Conservation (phyloP, 2,329 filamentous ascomycete species). For the Huntiella savannae region DNA sequence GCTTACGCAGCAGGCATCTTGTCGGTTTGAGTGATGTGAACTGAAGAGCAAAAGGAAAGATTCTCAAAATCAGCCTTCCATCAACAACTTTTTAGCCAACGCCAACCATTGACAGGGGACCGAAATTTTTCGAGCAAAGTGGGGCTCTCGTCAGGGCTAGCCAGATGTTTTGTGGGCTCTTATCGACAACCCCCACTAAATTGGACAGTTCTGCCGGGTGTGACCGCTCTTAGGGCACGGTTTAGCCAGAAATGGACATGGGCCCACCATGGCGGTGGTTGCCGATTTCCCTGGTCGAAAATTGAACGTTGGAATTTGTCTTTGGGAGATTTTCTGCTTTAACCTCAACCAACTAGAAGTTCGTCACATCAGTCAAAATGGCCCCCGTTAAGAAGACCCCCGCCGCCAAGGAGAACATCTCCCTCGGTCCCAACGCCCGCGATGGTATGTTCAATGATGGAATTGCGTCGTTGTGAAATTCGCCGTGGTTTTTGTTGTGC, state of each 20-base stretch:
- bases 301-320: constrained; percentile 2
- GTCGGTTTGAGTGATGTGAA: constrained; percentile 11
- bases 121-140: constrained; percentile 2
- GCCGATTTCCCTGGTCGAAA: constrained; percentile 9
- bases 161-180: constrained; percentile 7
- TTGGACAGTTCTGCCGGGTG: constrained; percentile 18
- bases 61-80: constrained; percentile 5
- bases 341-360: constrained; percentile 12
- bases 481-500: not conserved
- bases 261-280: constrained; percentile 4
- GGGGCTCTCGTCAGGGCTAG: constrained; percentile 9
- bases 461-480: not conserved
- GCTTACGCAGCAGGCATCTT: constrained; percentile 38
- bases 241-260: not conserved
- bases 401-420: constrained; percentile 91
- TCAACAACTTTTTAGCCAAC: not conserved
- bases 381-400: constrained; percentile 79
- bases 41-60: constrained; percentile 8
- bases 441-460: constrained; percentile 48
- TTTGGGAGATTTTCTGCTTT: constrained; percentile 10
- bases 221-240: constrained; percentile 18
- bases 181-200: constrained; percentile 9
- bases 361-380: constrained; percentile 43
- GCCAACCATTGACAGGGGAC: not conserved
- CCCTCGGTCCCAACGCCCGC: constrained; percentile 86